phyloP scores from a whole-genome alignment of 2,329 filamentous ascomycete species.

The Harringtonia aguacate region DNA sequence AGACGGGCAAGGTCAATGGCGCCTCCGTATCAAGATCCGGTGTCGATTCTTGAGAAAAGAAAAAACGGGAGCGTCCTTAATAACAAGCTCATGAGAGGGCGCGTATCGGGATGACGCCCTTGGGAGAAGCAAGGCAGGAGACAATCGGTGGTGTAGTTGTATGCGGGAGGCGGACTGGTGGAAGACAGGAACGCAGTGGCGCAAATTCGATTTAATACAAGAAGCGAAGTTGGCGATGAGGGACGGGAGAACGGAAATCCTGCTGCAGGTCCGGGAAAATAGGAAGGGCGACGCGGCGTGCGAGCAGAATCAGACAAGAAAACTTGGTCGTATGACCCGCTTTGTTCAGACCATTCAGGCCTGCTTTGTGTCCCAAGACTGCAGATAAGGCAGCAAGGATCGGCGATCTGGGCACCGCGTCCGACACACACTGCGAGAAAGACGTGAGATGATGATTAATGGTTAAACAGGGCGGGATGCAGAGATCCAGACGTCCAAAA shows the following conservation, averaged over 20 bases:
- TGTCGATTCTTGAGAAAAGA: neutral
- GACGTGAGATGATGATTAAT: neutral
- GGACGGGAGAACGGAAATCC: no score
- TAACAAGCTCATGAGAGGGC: conserved; percentile 30
- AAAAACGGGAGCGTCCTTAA: conserved; percentile 21
- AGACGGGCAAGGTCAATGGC: no score
- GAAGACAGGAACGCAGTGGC: no score
- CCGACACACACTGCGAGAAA: neutral
- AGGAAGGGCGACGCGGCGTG: neutral
- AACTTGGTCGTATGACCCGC: neutral
- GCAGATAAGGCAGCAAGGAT: neutral
- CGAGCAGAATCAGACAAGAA: neutral
- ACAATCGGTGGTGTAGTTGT: neutral
- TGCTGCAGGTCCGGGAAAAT: neutral
- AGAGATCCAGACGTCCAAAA: no score
- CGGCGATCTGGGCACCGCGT: neutral
- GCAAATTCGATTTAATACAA: neutral
- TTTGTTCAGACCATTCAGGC: neutral
- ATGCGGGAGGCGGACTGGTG: neutral
- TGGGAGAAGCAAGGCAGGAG: neutral
- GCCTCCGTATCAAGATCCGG: conserved; percentile 1
- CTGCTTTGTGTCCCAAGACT: neutral
- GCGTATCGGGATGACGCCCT: neutral
- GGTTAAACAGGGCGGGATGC: neutral
- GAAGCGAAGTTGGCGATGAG: neutral